A percentile compares a stretch with the other conserved stretches of the same genome.
Conservation (phyloP, 305 asterid genomes). For the Fraxinus greggii region DNA sequence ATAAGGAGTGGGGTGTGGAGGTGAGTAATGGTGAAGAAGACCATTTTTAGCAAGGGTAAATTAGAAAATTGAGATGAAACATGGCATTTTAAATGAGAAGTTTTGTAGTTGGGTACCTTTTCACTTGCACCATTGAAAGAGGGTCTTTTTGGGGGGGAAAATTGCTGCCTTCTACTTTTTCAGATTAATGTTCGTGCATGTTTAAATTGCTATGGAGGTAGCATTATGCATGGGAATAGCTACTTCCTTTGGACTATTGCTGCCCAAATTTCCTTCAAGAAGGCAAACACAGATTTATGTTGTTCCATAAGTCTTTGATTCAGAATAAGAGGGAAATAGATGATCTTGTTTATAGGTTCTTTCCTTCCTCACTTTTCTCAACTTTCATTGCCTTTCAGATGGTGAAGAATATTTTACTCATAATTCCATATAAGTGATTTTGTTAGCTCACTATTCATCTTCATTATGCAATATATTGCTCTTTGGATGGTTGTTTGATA, state of each 20-base stretch:
- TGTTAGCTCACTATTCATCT: constrained; percentile 4
- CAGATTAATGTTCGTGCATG: neutral
- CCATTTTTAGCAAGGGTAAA: neutral
- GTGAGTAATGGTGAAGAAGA: neutral
- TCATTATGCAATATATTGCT: constrained; percentile 9
- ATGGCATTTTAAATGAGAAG: neutral
- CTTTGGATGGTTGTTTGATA: neutral
- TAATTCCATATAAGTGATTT: neutral
- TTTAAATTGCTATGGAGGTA: neutral
- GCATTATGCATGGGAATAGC: neutral
- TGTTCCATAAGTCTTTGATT: neutral
- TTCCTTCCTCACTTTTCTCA: neutral
- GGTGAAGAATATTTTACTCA: neutral
- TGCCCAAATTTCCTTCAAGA: neutral
- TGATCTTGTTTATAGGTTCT: neutral
- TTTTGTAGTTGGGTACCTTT: neutral
- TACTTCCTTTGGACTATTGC: neutral
- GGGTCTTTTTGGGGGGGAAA: neutral
- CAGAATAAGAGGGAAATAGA: neutral
- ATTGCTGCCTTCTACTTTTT: neutral
- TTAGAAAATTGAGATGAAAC: neutral
- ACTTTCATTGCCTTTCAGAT: neutral
- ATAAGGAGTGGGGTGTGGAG: neutral
- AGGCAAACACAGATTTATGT: neutral
- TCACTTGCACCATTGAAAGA: neutral